Base-by-base conservation (phyloP, 306 rosid species). In the Sechiopsis laciniata region DNA sequence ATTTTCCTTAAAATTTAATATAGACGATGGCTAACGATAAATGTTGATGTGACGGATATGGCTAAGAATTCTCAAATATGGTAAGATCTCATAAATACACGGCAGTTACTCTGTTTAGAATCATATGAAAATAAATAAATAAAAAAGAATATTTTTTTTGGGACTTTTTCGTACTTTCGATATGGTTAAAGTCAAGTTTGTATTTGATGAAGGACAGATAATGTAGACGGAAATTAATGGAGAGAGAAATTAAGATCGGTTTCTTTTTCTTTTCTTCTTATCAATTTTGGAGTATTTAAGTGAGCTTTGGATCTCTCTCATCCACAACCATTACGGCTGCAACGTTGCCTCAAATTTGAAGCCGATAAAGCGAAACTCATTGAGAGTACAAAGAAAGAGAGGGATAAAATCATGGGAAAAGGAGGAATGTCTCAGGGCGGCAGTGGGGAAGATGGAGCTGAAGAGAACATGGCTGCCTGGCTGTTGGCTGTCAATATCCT, bases 391-490 rank as follows among this genome's bases (percentile, higher is more conserved):
- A 46, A 52, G 63, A 35, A n/a, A 55, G 32, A 37, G 86, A 68
- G 58, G 21, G 52, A 37, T 37, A 37, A 26, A 0, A 73, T 35
- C 48, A 91, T 91, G 96, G 96, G 94, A 12, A 89, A 87, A 74
- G 92, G 87, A 5, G 95, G 86, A 15, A 87, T 71, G 93, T 89
- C 91, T 19, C 70, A 65, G 54, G 89, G 80, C 24, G 87, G 62
- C 68, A 66, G 78, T 61, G 86, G 65, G 1, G 84, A 82, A 77
- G 72, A 80, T 78, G 92, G 72, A 22, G 82, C 75, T 72, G 78
- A 78, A 79, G 83, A 86, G 75, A 92, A 92, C 67, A 87, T 92
- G 97, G 97, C 92, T 80, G 96, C 89, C 75, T 92, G 97, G 97
- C 95, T 92, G 58, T 60, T 92, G 77, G 89, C 78, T 10, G 35